A percentile compares a stretch with the other conserved stretches of the same genome.
Evolutionary conservation across 2,329 filamentous ascomycete species (phyloP).

Genomic region (Epichloe baconii): DNA sequence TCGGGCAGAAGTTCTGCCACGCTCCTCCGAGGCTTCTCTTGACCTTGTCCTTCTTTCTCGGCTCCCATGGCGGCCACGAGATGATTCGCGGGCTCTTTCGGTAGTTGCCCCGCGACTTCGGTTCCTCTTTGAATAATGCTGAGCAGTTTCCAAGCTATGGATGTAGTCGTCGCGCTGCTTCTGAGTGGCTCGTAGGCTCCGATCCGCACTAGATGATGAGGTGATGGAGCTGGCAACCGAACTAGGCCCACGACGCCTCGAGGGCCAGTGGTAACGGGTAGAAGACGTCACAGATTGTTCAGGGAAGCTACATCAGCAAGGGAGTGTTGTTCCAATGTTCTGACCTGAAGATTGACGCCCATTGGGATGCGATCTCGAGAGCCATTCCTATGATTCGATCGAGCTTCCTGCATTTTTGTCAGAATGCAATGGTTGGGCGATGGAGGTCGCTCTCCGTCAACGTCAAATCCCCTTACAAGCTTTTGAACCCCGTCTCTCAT

Average conservation of each 20-base stretch:
- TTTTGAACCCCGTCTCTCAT: slow-evolving; percentile 34
- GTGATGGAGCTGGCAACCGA: slow-evolving; percentile 46
- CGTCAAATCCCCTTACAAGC: slow-evolving; percentile 18
- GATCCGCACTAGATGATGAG: slow-evolving; percentile 38
- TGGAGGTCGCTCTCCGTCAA: slow-evolving; percentile 38
- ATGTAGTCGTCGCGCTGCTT: slow-evolving; percentile 74
- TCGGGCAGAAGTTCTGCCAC: slow-evolving; percentile 51
- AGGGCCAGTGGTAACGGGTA: slow-evolving; percentile 41
- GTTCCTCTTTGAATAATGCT: slow-evolving; percentile 43
- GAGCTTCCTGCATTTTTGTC: slow-evolving; percentile 46
- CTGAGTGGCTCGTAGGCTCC: slow-evolving; percentile 35
- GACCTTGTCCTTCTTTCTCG: slow-evolving; percentile 37
- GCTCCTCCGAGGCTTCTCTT: slow-evolving; percentile 54
- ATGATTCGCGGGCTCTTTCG: slow-evolving; percentile 30
- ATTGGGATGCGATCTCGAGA: slow-evolving; percentile 69
- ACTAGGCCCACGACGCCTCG: slow-evolving; percentile 37
- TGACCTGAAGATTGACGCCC: slow-evolving; percentile 52
- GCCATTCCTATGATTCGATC: slow-evolving; percentile 48
- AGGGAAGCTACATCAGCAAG: slow-evolving; percentile 42
- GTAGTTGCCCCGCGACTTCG: slow-evolving; percentile 42
- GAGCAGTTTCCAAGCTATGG: slow-evolving; percentile 69
- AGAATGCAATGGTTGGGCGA: slow-evolving; percentile 48
- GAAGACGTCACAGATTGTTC: slow-evolving; percentile 42
- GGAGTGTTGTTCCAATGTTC: slow-evolving; percentile 38
- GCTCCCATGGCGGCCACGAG: slow-evolving; percentile 32